Evolutionary conservation across 2,329 filamentous ascomycete genomes (phyloP), one percentile per base, ranked within the genome.

Genomic region (Emergomyces orientalis): DNA sequence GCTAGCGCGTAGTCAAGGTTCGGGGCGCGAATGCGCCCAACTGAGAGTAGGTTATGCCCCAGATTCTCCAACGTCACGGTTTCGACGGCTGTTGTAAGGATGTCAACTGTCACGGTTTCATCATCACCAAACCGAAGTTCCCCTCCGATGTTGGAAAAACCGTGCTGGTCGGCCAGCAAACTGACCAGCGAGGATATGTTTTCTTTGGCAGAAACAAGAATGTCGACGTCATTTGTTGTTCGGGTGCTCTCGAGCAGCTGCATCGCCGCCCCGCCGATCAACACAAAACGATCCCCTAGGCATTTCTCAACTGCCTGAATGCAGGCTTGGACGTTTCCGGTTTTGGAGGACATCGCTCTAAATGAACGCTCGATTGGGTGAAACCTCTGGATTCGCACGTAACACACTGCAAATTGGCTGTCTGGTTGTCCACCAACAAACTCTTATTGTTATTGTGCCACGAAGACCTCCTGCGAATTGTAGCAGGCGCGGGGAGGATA

Each of bases 41-140:
- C 1, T n/a, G 47, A 8, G 22, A 41, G n/a, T 2, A 30, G 19
- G 27, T 61, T n/a, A 14, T 3, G 30, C 9, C 7, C 11, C 25
- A 51, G 22, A 9, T 56, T 30, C 17, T 61, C 30, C 11, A 61
- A 56, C 2, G 47, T 34, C n/a, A 55, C 30, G 3, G 11, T 56
- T 66, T 71, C 59, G 70, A 70, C 64, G 66, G 69, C 32, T 69
- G 69, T 49, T 65, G 69, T 63, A 66, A 69, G 67, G 68, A 71
- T 65, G 67, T 71, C 49, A 32, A 61, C 3, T 1, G 52, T 14
- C 19, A 55, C 52, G 5, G 27, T 22, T 51, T 51, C 47, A n/a
- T 13, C 52, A 32, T 39, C 52, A n/a, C 19, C 32, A 55, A 55
- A 55, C 11, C 11, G 14, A 22, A 55, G 27, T 19, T 39, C 19